Evolutionary conservation across 2,329 filamentous ascomycete species (phyloP).

Genomic region (Apiospora aurea): DNA sequence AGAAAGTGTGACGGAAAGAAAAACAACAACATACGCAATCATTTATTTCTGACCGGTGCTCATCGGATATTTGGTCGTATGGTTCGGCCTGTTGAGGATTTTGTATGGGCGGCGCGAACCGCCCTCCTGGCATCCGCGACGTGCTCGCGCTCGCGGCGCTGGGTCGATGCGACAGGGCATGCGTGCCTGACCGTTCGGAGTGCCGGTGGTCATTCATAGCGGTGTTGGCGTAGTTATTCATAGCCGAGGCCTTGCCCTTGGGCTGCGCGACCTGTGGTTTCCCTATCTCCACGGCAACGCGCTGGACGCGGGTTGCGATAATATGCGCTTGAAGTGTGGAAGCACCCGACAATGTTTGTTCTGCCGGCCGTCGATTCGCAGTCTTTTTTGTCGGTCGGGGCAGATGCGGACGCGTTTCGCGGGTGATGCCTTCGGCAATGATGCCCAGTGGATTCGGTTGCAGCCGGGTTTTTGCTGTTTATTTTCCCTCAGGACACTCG

Average conservation of each 20-base stretch:
- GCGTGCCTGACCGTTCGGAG: constrained; percentile 28
- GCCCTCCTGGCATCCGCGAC: constrained; percentile 38
- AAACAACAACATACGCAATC: constrained; percentile 74
- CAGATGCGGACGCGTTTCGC: background rate
- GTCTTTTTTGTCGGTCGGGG: background rate
- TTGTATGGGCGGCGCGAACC: constrained; percentile 41
- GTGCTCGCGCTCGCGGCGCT: constrained; percentile 28
- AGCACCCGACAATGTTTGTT: background rate
- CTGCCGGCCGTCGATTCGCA: background rate
- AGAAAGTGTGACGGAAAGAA: background rate
- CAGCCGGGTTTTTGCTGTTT: background rate
- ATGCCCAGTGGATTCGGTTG: background rate
- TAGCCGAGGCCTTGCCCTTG: constrained; percentile 34
- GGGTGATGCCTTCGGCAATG: background rate
- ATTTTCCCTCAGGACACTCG: background rate
- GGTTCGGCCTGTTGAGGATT: constrained; percentile 41
- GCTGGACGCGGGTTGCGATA: background rate
- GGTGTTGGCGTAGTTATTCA: constrained; percentile 42
- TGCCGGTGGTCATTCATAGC: constrained; percentile 42
- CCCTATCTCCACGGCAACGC: constrained; percentile 20
- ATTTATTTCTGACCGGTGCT: constrained; percentile 91
- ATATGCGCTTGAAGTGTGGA: background rate
- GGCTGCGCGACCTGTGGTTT: constrained; percentile 20
- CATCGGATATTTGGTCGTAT: constrained; percentile 71
- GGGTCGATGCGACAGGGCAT: constrained; percentile 39